phyloP scores from a whole-genome alignment of 129 eudicot species.

The Oenanthe sinensis region DNA sequence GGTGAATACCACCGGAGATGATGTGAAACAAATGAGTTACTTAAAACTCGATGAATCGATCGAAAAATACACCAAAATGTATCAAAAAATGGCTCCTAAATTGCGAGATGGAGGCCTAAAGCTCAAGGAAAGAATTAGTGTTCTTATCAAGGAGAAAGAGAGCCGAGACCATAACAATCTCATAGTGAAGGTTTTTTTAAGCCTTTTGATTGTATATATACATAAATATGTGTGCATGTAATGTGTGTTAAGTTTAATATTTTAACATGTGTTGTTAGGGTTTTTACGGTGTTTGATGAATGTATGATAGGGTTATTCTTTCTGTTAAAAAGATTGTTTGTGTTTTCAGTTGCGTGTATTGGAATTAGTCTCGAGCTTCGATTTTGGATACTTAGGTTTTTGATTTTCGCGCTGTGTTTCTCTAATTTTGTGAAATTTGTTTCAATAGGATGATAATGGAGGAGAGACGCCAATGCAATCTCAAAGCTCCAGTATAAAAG shows the following conservation, averaged over 20 bases:
- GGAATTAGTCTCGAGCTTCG: neutral
- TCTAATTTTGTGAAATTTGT: slow-evolving; percentile 4
- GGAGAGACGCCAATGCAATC: slow-evolving; percentile 14
- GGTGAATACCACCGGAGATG: slow-evolving; percentile 5
- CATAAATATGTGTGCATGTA: too few species aligned
- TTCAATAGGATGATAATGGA: slow-evolving; percentile 26
- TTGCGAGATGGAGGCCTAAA: neutral
- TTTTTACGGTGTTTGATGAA: neutral
- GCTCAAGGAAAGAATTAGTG: neutral
- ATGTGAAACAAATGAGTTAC: neutral
- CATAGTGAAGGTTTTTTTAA: neutral
- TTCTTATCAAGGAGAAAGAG: neutral
- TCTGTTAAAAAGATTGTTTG: neutral
- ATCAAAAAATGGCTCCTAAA: neutral
- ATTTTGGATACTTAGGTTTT: neutral
- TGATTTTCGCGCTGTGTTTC: neutral
- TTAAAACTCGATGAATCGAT: neutral
- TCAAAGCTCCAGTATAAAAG: neutral
- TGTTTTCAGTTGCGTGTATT: neutral
- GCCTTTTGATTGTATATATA: neutral
- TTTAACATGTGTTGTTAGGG: too few species aligned
- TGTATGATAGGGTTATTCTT: neutral
- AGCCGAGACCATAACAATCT: neutral
- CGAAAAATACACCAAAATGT: neutral
- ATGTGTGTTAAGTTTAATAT: neutral